Conservation (phyloP, 2,329 filamentous ascomycete genomes). For the Penicillium sp. region DNA sequence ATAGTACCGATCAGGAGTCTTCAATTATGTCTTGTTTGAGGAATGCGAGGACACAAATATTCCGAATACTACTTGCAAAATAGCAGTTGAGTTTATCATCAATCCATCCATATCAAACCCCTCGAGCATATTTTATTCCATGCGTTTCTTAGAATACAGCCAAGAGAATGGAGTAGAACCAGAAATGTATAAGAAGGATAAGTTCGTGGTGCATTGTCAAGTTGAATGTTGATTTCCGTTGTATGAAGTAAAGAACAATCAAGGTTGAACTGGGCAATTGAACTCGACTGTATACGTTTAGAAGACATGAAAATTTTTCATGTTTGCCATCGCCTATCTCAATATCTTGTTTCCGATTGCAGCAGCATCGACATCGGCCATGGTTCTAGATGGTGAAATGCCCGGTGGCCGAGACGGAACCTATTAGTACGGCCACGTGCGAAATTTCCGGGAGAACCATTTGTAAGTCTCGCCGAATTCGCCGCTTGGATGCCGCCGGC, state of each 20-base stretch:
- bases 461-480: neutral
- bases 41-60: no score
- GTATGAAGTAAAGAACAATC: neutral
- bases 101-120: neutral
- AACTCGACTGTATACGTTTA: neutral
- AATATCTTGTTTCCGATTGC: neutral
- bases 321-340: neutral
- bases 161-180: neutral
- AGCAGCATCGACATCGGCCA: neutral
- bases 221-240: neutral
- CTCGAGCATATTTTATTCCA: neutral
- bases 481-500: neutral
- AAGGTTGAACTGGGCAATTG: no score
- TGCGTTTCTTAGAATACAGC: neutral
- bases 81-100: no score
- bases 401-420: neutral
- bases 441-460: neutral
- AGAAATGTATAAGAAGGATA: neutral
- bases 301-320: neutral
- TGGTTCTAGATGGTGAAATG: neutral
- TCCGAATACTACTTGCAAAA: no score
- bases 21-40: no score
- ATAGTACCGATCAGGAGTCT: no score
- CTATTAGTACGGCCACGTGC: neutral
- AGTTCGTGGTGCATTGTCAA: conserved; percentile 14